Evolutionary conservation across 306 rosid genomes (phyloP).

Genomic region (Prunus campanulata): DNA sequence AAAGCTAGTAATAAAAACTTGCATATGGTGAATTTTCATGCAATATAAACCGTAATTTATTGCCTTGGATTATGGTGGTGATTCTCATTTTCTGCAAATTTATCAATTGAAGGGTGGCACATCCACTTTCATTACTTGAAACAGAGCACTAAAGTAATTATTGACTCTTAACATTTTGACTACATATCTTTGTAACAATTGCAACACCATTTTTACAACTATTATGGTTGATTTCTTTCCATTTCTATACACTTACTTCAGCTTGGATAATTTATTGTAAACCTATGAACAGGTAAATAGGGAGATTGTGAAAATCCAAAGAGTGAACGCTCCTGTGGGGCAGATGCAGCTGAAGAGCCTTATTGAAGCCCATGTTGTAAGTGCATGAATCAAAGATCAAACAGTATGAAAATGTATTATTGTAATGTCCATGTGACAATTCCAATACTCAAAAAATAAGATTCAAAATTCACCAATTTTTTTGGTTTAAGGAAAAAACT

Average conservation of each 20-base stretch:
- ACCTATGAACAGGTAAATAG: conserved; percentile 66
- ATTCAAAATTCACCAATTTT: conserved; percentile 11
- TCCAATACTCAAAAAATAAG: neutral
- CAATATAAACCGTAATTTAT: too few relatives aligned
- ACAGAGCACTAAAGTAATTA: neutral
- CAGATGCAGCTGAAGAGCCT: conserved; percentile 93
- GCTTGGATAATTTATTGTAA: conserved; percentile 9
- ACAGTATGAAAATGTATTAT: conserved; percentile 15
- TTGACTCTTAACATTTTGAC: neutral
- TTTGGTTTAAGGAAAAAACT: conserved; percentile 73
- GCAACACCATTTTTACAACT: neutral
- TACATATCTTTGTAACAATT: neutral
- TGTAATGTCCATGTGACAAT: neutral
- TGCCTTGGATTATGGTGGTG: too few relatives aligned
- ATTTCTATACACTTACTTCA: neutral
- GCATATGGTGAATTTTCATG: too few relatives aligned
- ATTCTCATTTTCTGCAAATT: too few relatives aligned
- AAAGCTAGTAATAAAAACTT: too few relatives aligned
- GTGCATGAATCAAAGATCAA: conserved; percentile 34
- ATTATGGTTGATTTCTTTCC: neutral
- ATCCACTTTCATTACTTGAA: neutral
- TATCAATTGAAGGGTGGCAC: neutral
- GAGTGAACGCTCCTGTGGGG: conserved; percentile 85
- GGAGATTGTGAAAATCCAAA: conserved; percentile 92
- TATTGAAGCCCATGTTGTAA: conserved; percentile 96